phyloP scores from a whole-genome alignment of 768 basidiomycete species.

The Mycena leptocephala region DNA sequence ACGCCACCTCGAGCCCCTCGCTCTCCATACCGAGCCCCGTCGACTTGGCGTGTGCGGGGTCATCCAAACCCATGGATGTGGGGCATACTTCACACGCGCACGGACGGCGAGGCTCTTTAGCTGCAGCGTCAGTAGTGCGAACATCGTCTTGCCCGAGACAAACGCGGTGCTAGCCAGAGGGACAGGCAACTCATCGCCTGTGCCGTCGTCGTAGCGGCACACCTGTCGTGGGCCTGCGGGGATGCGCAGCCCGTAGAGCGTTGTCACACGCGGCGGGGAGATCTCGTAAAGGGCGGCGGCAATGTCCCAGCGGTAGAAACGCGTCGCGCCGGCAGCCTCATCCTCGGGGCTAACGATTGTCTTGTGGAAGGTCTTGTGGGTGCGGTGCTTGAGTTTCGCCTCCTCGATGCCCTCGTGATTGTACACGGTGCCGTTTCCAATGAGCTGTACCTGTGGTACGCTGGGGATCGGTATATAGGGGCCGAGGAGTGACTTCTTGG shows the following conservation, averaged over 20 bases:
- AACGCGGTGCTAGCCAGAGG: constrained; percentile 93
- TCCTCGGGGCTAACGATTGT: constrained; percentile 82
- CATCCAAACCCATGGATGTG: constrained; percentile 96
- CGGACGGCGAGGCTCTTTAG: constrained; percentile 89
- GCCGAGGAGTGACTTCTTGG: constrained; percentile 87
- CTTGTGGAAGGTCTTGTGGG: constrained; percentile 92
- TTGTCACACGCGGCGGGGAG: constrained; percentile 88
- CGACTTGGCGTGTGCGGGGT: constrained; percentile 79
- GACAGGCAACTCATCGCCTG: constrained; percentile 86
- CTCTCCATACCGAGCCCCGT: constrained; percentile 89
- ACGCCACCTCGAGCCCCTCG: constrained; percentile 80
- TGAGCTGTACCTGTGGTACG: constrained; percentile 92
- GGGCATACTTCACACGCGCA: constrained; percentile 82
- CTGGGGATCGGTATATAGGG: constrained; percentile 93
- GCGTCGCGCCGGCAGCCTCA: constrained; percentile 82
- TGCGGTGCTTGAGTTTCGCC: constrained; percentile 88
- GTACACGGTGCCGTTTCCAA: constrained; percentile 89
- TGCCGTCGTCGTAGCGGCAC: constrained; percentile 88
- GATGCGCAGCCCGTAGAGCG: constrained; percentile 84
- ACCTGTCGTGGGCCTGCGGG: constrained; percentile 78
- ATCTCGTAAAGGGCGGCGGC: constrained; percentile 89
- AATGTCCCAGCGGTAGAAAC: constrained; percentile 95
- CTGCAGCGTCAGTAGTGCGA: constrained; percentile 79
- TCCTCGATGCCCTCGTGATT: constrained; percentile 86
- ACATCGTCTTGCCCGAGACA: constrained; percentile 87